Percentiles rank a stretch among this genome's conserved stretches.
phyloP scores from a whole-genome alignment of 106 monocot species.

The Dioscorea zingiberensis region DNA sequence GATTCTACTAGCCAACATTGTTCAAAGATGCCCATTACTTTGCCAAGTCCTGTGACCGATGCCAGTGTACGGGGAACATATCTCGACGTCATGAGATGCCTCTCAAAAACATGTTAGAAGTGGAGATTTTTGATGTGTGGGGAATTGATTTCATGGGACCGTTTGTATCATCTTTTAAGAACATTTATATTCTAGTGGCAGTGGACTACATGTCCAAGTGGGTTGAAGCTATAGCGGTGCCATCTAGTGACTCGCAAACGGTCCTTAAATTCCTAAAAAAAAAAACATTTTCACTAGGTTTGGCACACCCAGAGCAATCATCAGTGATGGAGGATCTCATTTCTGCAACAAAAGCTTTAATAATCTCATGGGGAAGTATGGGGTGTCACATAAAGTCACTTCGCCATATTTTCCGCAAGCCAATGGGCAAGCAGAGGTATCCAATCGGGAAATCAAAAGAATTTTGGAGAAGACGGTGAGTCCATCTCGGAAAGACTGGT shows the following conservation, averaged over 20 bases:
- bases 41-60: neutral
- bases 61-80: no score
- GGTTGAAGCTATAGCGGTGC: neutral
- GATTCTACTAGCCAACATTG: neutral
- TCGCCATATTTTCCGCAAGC: neutral
- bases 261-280: neutral
- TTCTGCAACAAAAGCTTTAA: neutral
- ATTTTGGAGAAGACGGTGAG: neutral
- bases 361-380: neutral
- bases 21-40: neutral
- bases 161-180: no score
- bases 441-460: no score
- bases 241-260: neutral
- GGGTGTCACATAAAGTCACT: neutral
- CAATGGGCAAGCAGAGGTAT: neutral
- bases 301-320: neutral
- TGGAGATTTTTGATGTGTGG: no score
- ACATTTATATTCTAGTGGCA: neutral
- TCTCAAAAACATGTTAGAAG: no score
- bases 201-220: slow-evolving; percentile 4
- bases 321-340: neutral
- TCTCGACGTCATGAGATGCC: no score
- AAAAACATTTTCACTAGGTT: neutral
- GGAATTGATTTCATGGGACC: no score
- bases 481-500: neutral